Conservation (phyloP, 352 stramenopile species). For the Phytophthora agathidicida region DNA sequence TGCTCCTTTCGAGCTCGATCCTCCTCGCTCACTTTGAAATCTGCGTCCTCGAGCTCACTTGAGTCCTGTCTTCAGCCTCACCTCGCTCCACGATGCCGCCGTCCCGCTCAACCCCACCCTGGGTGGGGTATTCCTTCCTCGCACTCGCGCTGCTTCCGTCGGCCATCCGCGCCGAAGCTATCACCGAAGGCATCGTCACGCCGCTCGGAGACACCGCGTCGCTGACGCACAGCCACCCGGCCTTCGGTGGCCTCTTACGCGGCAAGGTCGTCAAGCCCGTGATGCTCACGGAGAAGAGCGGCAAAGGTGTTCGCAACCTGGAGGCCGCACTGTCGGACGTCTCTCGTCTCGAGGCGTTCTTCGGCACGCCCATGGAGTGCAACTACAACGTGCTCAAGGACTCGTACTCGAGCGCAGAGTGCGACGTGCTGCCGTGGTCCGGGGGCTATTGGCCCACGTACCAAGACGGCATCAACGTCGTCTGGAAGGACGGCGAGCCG, state of each 20-base stretch:
- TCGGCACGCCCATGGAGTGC: slow-evolving; percentile 37
- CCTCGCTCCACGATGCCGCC: slow-evolving; percentile 12
- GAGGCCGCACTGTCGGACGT: slow-evolving; percentile 42
- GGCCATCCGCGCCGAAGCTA: slow-evolving; percentile 12
- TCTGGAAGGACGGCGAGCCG: slow-evolving; percentile 25
- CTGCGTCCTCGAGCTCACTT: slow-evolving; percentile 20
- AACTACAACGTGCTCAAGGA: slow-evolving; percentile 38
- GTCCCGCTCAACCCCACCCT: slow-evolving; percentile 10
- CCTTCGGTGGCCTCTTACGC: slow-evolving; percentile 30
- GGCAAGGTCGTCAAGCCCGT: slow-evolving; percentile 25
- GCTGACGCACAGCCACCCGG: slow-evolving; percentile 46
- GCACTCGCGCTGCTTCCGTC: slow-evolving; percentile 14
- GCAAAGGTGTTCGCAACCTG: slow-evolving; percentile 7
- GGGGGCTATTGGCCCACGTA: slow-evolving; percentile 69
- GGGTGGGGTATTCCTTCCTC: slow-evolving; percentile 23
- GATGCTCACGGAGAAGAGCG: slow-evolving; percentile 27
- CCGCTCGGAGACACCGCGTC: slow-evolving; percentile 21
- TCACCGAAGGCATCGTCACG: slow-evolving; percentile 42
- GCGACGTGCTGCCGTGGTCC: slow-evolving; percentile 43
- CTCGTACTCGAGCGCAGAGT: slow-evolving; percentile 18
- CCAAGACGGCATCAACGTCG: slow-evolving; percentile 65
- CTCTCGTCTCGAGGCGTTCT: slow-evolving; percentile 44
- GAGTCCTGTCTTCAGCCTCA: slow-evolving; percentile 4
- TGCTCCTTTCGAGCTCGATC: neutral
- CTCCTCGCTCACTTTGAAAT: slow-evolving; percentile 27